Evolutionary conservation across 768 basidiomycete species (phyloP).

Genomic region (Mycena rebaudengoi): DNA sequence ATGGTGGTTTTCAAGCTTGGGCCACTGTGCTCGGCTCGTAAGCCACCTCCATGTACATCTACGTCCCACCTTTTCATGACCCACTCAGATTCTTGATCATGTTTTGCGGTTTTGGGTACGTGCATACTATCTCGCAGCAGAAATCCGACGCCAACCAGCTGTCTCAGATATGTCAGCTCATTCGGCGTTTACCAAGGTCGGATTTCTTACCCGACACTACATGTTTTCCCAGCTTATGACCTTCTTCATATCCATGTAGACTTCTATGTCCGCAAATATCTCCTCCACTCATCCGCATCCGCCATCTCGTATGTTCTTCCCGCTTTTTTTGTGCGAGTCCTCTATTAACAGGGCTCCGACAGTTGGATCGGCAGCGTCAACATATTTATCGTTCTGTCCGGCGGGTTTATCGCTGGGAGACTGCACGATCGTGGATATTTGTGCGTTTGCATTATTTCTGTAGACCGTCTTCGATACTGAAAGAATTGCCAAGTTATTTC

Average conservation of each 20-base stretch:
- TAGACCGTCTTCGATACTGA: background rate
- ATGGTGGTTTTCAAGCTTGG: conserved; percentile 30
- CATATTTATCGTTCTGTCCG: conserved; percentile 52
- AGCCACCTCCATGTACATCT: background rate
- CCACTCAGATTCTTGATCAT: conserved; percentile 47
- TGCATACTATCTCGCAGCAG: background rate
- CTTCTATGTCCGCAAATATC: conserved; percentile 50
- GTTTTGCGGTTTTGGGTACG: conserved; percentile 54
- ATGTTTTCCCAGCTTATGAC: conserved; percentile 36
- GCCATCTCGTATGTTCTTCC: conserved; percentile 42
- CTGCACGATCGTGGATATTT: conserved; percentile 64
- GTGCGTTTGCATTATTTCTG: conserved; percentile 35
- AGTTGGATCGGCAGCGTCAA: conserved; percentile 60
- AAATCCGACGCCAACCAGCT: background rate
- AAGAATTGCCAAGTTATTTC: conserved; percentile 45
- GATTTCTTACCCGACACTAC: conserved; percentile 12
- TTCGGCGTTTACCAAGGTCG: conserved; percentile 47
- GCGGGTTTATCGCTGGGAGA: conserved; percentile 55
- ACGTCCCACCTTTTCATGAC: background rate
- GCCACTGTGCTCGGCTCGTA: conserved; percentile 30
- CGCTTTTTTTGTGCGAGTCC: background rate
- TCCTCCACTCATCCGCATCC: conserved; percentile 43
- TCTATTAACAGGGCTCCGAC: background rate
- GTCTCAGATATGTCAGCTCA: conserved; percentile 44
- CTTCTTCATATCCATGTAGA: conserved; percentile 38